Base-by-base conservation (phyloP, 805 yeast genomes). In the Candida caryicola region DNA sequence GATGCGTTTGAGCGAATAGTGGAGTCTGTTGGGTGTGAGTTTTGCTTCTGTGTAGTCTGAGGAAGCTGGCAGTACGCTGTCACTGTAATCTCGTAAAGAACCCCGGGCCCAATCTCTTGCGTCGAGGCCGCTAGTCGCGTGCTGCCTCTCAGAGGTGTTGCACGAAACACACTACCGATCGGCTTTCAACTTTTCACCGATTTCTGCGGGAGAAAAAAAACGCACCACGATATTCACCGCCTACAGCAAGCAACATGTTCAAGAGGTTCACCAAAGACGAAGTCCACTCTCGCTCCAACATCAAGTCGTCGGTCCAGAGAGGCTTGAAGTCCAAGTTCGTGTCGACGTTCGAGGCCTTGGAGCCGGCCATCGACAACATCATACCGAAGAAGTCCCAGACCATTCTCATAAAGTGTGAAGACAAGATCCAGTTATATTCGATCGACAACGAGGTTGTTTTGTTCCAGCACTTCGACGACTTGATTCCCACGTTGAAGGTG, bases 241-340 rank as follows among this genome's bases (percentile, higher is more conserved):
- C 10, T 10, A 21, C 10, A 7, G 25, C 25, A 21, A 21, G 7
- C 25, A 26, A 2, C 14, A 75, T 76, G 81, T 76, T 76, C 51
- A 75, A 73, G 57, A 76, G 74, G 59, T 88, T 89, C 66, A 75
- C 87, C 21, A 82, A 78, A 48, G 96, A 88, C 29, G 96, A 90
- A 56, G 76, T 89, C 37, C 95, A 88, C 52, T 83, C 96, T 6
- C 82, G 93, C 47, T 81, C 96, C 10, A 91, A 91, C 56, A 82
- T 90, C 61, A 90, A 90, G 62, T 85, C 96, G 0, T 90, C 97
- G 1, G 90, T 85, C n/a, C 96, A 89, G 61, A 77, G 97, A 60
- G 83, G 84, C n/a, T 71, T 91, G 49, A 86, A 86, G 57, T 49
- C 84, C 14, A 85, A 81, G 52, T 72, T 90, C 37, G 84, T 83